phyloP scores from a whole-genome alignment of 129 eudicot species.

The Heracleum sosnowskyi region DNA sequence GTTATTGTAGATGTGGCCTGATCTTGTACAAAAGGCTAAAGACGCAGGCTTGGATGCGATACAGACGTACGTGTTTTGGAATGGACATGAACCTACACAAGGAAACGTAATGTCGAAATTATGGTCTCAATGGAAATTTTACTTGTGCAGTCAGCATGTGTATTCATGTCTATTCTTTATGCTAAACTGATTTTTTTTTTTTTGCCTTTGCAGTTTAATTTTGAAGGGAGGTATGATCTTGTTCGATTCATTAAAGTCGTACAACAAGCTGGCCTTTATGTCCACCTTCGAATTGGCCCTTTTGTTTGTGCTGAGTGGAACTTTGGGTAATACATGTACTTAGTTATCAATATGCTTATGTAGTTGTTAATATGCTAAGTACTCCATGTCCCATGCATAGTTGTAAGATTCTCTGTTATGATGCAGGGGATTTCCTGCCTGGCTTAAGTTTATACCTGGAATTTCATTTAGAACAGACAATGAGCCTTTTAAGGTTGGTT shows the following conservation, averaged over 20 bases:
- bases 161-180: neutral
- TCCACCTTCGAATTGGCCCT: conserved; percentile 85
- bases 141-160: neutral
- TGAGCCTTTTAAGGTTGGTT: conserved; percentile 78
- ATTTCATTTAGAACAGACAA: conserved; percentile 91
- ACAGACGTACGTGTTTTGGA: conserved; percentile 95
- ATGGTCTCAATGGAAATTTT: neutral
- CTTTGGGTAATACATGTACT: conserved; percentile 52
- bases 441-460: conserved; percentile 94
- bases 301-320: conserved; percentile 95
- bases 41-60: conserved; percentile 97
- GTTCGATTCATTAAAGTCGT: conserved; percentile 61
- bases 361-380: neutral
- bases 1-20: conserved; percentile 86
- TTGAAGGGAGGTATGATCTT: conserved; percentile 83
- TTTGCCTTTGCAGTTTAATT: conserved; percentile 52
- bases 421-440: conserved; percentile 95
- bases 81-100: conserved; percentile 92
- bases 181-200: neutral
- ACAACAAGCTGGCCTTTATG: conserved; percentile 86
- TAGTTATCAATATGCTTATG: neutral
- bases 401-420: conserved; percentile 11
- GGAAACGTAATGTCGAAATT: conserved; percentile 49
- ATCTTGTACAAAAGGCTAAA: conserved; percentile 85
- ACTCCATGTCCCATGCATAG: too few relatives aligned